phyloP scores from a whole-genome alignment of 2,329 filamentous ascomycete genomes.

The Clarireedia sp. region DNA sequence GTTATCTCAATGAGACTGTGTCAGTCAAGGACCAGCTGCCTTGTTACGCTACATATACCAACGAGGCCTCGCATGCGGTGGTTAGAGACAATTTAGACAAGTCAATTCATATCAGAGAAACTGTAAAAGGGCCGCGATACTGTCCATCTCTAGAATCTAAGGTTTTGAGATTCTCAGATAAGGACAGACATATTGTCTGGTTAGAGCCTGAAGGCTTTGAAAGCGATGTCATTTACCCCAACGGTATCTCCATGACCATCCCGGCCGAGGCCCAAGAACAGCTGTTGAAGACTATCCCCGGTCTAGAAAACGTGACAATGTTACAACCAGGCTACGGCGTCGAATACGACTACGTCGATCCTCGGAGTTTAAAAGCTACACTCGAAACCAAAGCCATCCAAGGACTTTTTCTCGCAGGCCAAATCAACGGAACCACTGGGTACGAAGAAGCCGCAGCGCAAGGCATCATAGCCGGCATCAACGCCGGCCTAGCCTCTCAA shows the following conservation, averaged over 20 bases:
- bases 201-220: conserved; percentile 93
- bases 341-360: conserved; percentile 97
- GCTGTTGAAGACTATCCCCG: conserved; percentile 78
- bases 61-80: conserved; percentile 71
- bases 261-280: conserved; percentile 79
- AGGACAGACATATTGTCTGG: conserved; percentile 83
- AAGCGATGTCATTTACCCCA: conserved; percentile 86
- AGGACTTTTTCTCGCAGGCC: conserved; percentile 85
- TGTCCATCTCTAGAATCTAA: conserved; percentile 95
- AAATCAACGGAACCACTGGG: conserved; percentile 96
- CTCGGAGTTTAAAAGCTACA: conserved; percentile 76
- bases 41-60: conserved; percentile 87
- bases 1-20: conserved; percentile 75
- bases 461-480: conserved; percentile 85
- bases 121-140: conserved; percentile 87
- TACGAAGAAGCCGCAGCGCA: conserved; percentile 97
- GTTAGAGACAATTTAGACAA: conserved; percentile 88
- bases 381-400: conserved; percentile 88
- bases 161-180: conserved; percentile 77
- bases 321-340: conserved; percentile 93
- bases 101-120: conserved; percentile 92
- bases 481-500: conserved; percentile 75
- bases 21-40: conserved; percentile 71
- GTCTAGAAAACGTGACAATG: conserved; percentile 84
- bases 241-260: conserved; percentile 95